A percentile compares a stretch with the other conserved stretches of the same genome.
phyloP scores from a whole-genome alignment of 805 yeast genomes.

The Brettanomyces naardenensis region DNA sequence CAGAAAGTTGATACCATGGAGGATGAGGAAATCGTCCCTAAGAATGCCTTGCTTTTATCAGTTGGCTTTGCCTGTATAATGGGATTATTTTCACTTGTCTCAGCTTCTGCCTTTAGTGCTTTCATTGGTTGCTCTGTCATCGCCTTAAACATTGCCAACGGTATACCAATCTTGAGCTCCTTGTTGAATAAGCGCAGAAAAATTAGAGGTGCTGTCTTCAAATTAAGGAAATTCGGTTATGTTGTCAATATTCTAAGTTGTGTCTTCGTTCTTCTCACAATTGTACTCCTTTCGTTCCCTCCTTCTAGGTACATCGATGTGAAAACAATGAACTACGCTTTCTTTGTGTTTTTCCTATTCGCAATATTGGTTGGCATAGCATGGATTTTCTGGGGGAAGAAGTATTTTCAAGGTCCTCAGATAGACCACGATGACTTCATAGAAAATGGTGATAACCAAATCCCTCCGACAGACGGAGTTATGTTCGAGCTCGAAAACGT shows the following conservation, averaged over 20 bases:
- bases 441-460: constrained; percentile 6
- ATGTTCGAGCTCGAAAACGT: too few species aligned
- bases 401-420: constrained; percentile 57
- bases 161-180: constrained; percentile 64
- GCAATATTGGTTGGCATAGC: constrained; percentile 40
- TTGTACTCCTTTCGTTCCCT: constrained; percentile 61
- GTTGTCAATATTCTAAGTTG: constrained; percentile 50
- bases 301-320: constrained; percentile 49
- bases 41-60: constrained; percentile 58
- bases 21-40: constrained; percentile 55
- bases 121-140: constrained; percentile 79
- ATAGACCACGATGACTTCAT: constrained; percentile 26
- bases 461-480: too few species aligned
- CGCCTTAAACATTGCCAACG: constrained; percentile 65
- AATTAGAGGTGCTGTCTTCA: constrained; percentile 61
- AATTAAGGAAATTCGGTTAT: constrained; percentile 58
- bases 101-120: constrained; percentile 72
- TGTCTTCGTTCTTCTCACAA: constrained; percentile 50
- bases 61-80: constrained; percentile 52
- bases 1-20: constrained; percentile 49
- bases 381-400: constrained; percentile 54
- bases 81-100: constrained; percentile 59
- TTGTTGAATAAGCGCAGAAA: constrained; percentile 52
- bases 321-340: constrained; percentile 54
- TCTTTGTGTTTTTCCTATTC: constrained; percentile 47